A percentile compares a stretch with the other conserved stretches of the same genome.
Conservation (phyloP, 257 asterid species). For the Penstemon barbatus region DNA sequence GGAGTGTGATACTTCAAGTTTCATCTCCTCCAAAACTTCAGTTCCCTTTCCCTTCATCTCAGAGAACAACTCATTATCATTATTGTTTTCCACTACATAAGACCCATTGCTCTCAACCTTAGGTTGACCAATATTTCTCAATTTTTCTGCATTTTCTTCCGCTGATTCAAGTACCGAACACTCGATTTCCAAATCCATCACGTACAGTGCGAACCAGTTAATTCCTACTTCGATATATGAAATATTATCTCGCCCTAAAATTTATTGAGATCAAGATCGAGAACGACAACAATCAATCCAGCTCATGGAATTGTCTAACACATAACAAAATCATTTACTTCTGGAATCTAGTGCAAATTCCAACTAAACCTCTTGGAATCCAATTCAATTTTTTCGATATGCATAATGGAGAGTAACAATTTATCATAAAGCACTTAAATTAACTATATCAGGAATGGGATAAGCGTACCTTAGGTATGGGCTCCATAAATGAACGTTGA, state of each 20-base stretch:
- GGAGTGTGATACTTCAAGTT: conserved; percentile 28
- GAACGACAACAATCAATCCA: conserved; percentile 42
- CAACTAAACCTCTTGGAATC: conserved; percentile 5
- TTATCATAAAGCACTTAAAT: background rate
- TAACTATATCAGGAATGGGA: conserved; percentile 3
- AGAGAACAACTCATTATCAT: conserved; percentile 9
- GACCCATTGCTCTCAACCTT: conserved; percentile 36
- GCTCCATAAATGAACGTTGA: conserved; percentile 21
- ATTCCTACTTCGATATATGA: conserved; percentile 13
- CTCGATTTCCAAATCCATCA: conserved; percentile 52
- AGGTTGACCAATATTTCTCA: conserved; percentile 29
- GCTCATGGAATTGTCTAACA: conserved; percentile 26
- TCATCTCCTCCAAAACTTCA: conserved; percentile 24
- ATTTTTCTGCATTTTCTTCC: conserved; percentile 37
- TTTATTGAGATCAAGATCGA: conserved; percentile 52
- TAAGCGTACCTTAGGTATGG: conserved; percentile 32
- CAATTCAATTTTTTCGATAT: conserved; percentile 13
- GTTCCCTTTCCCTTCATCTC: conserved; percentile 32
- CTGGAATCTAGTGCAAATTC: conserved; percentile 22
- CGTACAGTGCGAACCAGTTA: conserved; percentile 10
- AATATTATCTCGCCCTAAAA: conserved; percentile 4
- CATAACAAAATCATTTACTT: conserved; percentile 1
- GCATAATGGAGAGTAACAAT: background rate
- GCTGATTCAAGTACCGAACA: conserved; percentile 36
- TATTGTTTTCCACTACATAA: conserved; percentile 21